phyloP scores from a whole-genome alignment of 1,284 basidiomycete genomes.

The Phellinidium pouzarii region DNA sequence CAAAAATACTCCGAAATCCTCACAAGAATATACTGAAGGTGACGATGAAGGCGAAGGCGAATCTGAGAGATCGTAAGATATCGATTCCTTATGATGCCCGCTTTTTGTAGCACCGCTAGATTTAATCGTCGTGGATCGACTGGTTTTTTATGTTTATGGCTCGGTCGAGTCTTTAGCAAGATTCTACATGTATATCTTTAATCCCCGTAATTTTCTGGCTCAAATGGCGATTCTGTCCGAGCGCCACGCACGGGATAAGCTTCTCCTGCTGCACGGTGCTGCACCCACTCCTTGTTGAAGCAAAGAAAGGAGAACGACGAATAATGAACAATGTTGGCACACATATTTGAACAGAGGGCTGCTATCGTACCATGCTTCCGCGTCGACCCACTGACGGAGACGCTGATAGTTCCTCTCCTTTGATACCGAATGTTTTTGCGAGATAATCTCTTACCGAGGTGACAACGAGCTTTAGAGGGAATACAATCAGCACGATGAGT shows the following conservation, averaged over 20 bases:
- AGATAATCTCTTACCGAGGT: constrained; percentile 64
- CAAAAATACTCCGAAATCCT: background rate
- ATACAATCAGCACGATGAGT: constrained; percentile 4
- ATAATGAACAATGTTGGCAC: constrained; percentile 12
- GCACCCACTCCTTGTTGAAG: constrained; percentile 15
- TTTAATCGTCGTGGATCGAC: no score
- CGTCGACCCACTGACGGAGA: constrained; percentile 13
- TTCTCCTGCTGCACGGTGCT: constrained; percentile 10
- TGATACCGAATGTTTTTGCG: constrained; percentile 41
- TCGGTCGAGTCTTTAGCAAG: background rate
- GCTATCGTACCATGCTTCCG: constrained; percentile 19
- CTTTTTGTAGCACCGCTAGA: background rate
- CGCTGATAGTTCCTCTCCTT: constrained; percentile 14
- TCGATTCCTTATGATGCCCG: background rate
- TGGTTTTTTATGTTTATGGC: background rate
- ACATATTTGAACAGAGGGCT: background rate
- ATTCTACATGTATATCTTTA: background rate
- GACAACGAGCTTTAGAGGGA: constrained; percentile 46
- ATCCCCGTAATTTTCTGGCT: constrained; percentile 15
- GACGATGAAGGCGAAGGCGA: no score
- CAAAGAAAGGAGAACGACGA: constrained; percentile 3
- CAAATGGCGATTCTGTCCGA: constrained; percentile 13
- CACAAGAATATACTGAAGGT: no score
- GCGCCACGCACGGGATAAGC: constrained; percentile 9
- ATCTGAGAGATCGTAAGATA: no score